Base-by-base conservation (phyloP, 192 early-diverging fungal genomes). In the Borealophlyctis nickersoniae region DNA sequence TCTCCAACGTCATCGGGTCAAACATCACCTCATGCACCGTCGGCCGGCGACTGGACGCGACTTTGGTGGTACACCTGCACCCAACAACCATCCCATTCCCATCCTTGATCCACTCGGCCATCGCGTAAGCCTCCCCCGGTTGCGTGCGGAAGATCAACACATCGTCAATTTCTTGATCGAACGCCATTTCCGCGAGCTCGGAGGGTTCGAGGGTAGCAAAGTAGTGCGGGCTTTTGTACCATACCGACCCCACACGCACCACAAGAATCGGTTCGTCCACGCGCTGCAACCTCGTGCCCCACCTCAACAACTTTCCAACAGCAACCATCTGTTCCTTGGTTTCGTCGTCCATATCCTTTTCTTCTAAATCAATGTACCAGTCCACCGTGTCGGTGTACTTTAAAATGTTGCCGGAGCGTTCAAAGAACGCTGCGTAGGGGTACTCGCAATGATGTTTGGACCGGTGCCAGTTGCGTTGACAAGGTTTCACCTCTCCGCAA, bases 71-170 rank as follows among this genome's bases (percentile, higher is more conserved):
- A 7, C 75, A 2, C 31, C 58, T 66, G 19, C 72, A 62, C 1
- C 77, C 76, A 36, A 74, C 60, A 22, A 81, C 71, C 5, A 57
- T 32, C 16, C 79, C 76, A 1, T 52, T 60, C 2, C 34, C 45
- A 33, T 67, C 53, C 19, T 75, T 45, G 13, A 67, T 71, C 79
- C 79, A 81, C 56, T 81, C 76, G 19, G 63, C 73, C 60, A 64
- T 64, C 0, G 70, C 34, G 60, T 70, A 81, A 24, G 66, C 58
- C 2, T 55, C 49, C 26, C 63, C 45, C 27, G 7, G 13, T 36
- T 0, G 49, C 5, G n/a, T 16, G 31, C 24, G 70, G 48, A 24
- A 29, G 68, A 36, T 57, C 68, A 79, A 19, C n/a, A n/a, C n/a
- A 45, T 45, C 39, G 39, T 45, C 39, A 7, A 13, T 19, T 13